Conservation (phyloP, 1,284 basidiomycete genomes). For the Cutaneotrichosporon sp. region DNA sequence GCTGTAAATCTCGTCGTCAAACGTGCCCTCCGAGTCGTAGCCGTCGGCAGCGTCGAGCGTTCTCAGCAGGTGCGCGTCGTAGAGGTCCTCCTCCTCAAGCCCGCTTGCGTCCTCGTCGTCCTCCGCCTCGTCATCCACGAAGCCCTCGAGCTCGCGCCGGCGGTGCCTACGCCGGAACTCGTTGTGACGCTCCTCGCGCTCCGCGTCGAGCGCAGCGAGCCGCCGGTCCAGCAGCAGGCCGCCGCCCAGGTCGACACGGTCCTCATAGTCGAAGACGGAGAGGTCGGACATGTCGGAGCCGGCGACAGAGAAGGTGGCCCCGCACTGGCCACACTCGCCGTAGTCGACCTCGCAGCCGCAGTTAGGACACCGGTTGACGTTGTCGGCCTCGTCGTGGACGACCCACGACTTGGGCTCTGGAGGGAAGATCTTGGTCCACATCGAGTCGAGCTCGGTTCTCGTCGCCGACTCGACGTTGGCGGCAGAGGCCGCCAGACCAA, state of each 20-base stretch:
- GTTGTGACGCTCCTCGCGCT: slow-evolving; percentile 12
- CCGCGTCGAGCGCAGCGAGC: not conserved
- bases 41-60: slow-evolving; percentile 12
- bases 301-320: slow-evolving; percentile 32
- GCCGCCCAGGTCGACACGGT: not conserved
- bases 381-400: slow-evolving; percentile 34
- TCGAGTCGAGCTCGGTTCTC: slow-evolving; percentile 26
- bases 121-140: slow-evolving; percentile 8
- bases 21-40: slow-evolving; percentile 4
- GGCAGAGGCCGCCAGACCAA: slow-evolving; percentile 28
- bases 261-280: not conserved
- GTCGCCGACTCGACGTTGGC: not conserved
- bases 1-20: slow-evolving; percentile 13
- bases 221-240: not conserved
- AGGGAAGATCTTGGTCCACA: slow-evolving; percentile 40
- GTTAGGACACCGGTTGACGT: slow-evolving; percentile 37
- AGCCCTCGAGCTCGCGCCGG: not conserved
- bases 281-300: slow-evolving; percentile 17
- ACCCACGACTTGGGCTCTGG: slow-evolving; percentile 30
- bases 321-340: slow-evolving; percentile 38
- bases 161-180: not conserved
- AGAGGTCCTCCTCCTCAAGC: not conserved
- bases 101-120: slow-evolving; percentile 2
- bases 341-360: slow-evolving; percentile 43
- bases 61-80: not conserved